Base-by-base conservation (phyloP, 2,329 filamentous ascomycete species). In the Ophiostoma novo-ulmi region DNA sequence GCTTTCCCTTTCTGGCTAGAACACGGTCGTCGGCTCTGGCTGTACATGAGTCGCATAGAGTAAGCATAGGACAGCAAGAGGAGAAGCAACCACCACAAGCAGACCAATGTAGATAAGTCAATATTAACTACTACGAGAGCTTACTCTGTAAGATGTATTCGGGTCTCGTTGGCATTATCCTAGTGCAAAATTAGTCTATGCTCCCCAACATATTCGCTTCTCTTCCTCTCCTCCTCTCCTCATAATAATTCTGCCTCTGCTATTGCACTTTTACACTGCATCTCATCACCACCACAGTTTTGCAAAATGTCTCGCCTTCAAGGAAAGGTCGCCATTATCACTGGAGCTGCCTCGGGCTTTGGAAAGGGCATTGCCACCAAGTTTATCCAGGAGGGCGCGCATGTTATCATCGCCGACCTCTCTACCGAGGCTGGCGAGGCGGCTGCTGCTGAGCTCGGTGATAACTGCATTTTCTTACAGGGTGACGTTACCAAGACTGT, bases 251-350 rank as follows among this genome's bases (percentile, higher is more conserved):
- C 17, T 22, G 11, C 58, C n/a, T 14, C 35, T 38, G n/a, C 17
- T 48, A 20, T 7, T 20, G 17, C 17, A 48, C 14, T 20, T n/a
- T 48, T 7, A n/a, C 44, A 48, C 31, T 6, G n/a, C 38, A 22
- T 31, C 14, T n/a, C 7, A 48, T n/a, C 44, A n/a, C 44, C 17
- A 48, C 17, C 5, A 44, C 41, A 48, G n/a, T 7, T 48, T 26
- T 10, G 2, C 68, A 71, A 14, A 36, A 73, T 73, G 73, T 67
- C 71, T 48, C 80, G 83, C 73, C 80, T 87, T 61, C 77, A 82
- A 69, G 82, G 81, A 74, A 87, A 86, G 76, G 84, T 87, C 8
- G 85, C 85, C 70, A 83, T 88, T 69, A 82, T 88, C 31, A 87
- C 85, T 7, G 84, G 82, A 44, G 85, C 80, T 5, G 85, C 83